Evolutionary conservation across 495 filamentous ascomycete species (phyloP), one percentile per base, ranked within the genome.

Genomic region (Aspergillus nidulans): DNA sequence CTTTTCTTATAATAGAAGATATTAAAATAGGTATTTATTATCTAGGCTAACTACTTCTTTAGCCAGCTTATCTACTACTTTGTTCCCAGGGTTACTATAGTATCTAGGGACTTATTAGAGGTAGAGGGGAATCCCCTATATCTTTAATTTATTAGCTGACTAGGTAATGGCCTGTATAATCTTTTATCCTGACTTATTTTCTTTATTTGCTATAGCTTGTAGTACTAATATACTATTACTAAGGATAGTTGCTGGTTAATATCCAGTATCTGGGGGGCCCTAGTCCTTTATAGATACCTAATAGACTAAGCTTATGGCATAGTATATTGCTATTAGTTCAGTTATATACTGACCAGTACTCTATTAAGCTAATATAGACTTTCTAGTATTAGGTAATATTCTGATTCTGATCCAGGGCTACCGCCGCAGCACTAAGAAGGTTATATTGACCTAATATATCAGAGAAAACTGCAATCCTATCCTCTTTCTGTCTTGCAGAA

Each of bases 211-310:
- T 20, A 62, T 55, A 23, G 46, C 55, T 40, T 59, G 55, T 8
- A 58, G 56, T 28, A 48, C 52, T 50, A 52, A 62, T 43, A 56
- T 62, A 23, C 60, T 56, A 36, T 58, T 19, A 13, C 60, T 44
- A 16, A 60, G 49, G 19, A 60, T 60, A 13, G 41, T 60, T 55
- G 28, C 47, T 46, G 34, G 48, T 13, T 23, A 6, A 36, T 18
- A 15, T 8, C 16, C 24, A 28, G 43, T 28, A 15, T 9, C 24
- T 46, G 24, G 43, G 23, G 43, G 26, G 24, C n/a, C 23, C 16
- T 28, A 24, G 16, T 28, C 16, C 20, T n/a, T 46, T 24, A 15
- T 46, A 4, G 24, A 21, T n/a, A 26, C 3, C 16, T 25, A 23
- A 28, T 28, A 28, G n/a, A 26, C 43, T 16, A 46, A 24, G 15